Conservation (phyloP, 306 rosid genomes). For the Hippophae rhamnoides region DNA sequence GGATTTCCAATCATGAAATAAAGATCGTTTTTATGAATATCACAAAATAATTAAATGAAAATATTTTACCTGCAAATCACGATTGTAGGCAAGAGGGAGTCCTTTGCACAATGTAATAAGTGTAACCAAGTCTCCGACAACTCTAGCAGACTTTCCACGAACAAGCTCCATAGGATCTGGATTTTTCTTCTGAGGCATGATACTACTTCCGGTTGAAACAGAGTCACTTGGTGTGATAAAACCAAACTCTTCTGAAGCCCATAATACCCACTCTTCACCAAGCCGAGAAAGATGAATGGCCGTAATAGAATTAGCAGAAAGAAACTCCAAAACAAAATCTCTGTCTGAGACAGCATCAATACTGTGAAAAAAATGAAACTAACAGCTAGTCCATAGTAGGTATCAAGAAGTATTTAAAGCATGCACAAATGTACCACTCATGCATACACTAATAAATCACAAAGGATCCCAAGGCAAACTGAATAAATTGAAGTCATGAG, state of each 20-base stretch:
- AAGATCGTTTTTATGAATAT: not conserved
- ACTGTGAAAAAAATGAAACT: conserved; percentile 31
- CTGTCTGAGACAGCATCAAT: conserved; percentile 98
- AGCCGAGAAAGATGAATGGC: conserved; percentile 96
- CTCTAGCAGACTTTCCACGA: conserved; percentile 94
- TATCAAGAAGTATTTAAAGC: not conserved
- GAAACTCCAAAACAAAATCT: conserved; percentile 80
- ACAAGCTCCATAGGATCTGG: conserved; percentile 99
- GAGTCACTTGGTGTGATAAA: conserved; percentile 84
- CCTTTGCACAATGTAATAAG: conserved; percentile 93
- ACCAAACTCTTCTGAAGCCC: conserved; percentile 98
- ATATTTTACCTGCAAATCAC: conserved; percentile 77
- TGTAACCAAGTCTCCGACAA: conserved; percentile 78
- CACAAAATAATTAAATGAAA: conserved; percentile 1
- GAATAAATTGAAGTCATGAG: not conserved
- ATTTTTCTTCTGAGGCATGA: conserved; percentile 99
- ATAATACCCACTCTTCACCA: conserved; percentile 98
- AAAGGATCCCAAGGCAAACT: not conserved
- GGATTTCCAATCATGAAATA: not conserved
- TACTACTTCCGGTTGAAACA: conserved; percentile 94
- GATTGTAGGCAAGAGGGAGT: conserved; percentile 93
- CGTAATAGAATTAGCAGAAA: conserved; percentile 74
- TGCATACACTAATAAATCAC: not conserved
- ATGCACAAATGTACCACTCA: not conserved
- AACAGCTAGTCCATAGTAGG: conserved; percentile 8